Evolutionary conservation across 2,329 filamentous ascomycete genomes (phyloP).

Genomic region (Emergomyces pasteurianus): DNA sequence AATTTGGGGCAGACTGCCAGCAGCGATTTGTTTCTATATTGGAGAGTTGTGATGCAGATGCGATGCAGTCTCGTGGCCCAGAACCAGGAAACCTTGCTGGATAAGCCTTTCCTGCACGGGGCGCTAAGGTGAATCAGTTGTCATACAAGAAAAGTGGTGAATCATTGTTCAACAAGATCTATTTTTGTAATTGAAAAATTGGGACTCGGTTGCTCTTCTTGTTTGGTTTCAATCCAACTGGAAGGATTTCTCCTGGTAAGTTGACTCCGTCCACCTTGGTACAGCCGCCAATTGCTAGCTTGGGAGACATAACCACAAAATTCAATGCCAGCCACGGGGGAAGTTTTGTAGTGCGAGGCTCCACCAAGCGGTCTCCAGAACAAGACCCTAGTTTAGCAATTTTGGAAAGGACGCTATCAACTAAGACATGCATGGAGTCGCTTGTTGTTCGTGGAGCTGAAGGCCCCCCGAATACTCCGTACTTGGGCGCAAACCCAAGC

Average conservation of each 20-base stretch:
- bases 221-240: background rate
- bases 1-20: background rate
- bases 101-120: background rate
- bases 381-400: background rate
- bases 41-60: background rate
- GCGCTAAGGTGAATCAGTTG: background rate
- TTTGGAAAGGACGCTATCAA: background rate
- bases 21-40: background rate
- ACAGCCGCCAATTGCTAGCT: background rate
- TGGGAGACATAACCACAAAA: background rate
- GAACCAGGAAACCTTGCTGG: background rate
- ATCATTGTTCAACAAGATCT: background rate
- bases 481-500: background rate
- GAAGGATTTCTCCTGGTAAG: background rate
- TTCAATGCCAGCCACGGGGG: background rate
- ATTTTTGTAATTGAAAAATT: background rate
- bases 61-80: background rate
- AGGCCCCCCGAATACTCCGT: background rate
- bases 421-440: constrained; percentile 1
- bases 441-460: background rate
- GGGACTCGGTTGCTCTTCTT: background rate
- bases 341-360: background rate
- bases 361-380: background rate
- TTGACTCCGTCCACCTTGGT: background rate
- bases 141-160: background rate